Conservation (phyloP, 495 filamentous ascomycete species). For the Achaetomiella virescens region DNA sequence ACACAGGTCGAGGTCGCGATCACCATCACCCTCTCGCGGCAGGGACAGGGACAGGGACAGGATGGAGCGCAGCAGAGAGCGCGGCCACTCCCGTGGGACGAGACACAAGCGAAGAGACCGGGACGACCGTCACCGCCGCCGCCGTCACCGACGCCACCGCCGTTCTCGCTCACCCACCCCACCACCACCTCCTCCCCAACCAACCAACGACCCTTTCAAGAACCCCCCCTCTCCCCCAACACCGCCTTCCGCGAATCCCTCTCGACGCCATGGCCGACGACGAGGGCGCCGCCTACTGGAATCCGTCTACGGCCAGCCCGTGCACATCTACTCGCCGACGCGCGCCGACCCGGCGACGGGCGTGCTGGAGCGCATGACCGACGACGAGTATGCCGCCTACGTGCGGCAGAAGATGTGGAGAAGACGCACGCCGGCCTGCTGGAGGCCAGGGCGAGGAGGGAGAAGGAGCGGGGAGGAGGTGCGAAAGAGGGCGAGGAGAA, state of each 20-base stretch:
- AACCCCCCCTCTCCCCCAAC: slow-evolving; percentile 53
- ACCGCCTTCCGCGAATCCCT: slow-evolving; percentile 89
- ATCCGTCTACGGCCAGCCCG: slow-evolving; percentile 87
- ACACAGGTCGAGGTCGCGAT: slow-evolving; percentile 1
- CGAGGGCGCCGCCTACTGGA: slow-evolving; percentile 93
- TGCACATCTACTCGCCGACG: slow-evolving; percentile 42
- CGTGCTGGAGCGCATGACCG: slow-evolving; percentile 77
- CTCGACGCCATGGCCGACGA: slow-evolving; percentile 99
- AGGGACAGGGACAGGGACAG: neutral
- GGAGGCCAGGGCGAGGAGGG: slow-evolving; percentile 46
- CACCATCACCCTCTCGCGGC: neutral
- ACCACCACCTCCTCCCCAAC: slow-evolving; percentile 13
- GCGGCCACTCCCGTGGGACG: too few relatives aligned
- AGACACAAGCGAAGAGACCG: slow-evolving; percentile 9
- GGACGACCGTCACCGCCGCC: slow-evolving; percentile 20
- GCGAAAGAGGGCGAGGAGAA: slow-evolving; percentile 37
- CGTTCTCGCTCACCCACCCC: slow-evolving; percentile 23
- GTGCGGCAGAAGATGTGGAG: slow-evolving; percentile 91
- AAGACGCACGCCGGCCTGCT: slow-evolving; percentile 63
- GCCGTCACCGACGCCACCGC: slow-evolving; percentile 22
- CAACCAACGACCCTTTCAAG: slow-evolving; percentile 41
- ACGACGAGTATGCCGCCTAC: slow-evolving; percentile 82
- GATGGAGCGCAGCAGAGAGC: too few relatives aligned
- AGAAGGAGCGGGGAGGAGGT: slow-evolving; percentile 38
- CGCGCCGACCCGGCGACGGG: slow-evolving; percentile 35